A percentile compares a stretch with the other conserved stretches of the same genome.
These are phyloP conservation scores for Xerocomus potaroensis DNA, from an alignment of 768 basidiomycete genomes.

Conservation along the genomic window DNA sequence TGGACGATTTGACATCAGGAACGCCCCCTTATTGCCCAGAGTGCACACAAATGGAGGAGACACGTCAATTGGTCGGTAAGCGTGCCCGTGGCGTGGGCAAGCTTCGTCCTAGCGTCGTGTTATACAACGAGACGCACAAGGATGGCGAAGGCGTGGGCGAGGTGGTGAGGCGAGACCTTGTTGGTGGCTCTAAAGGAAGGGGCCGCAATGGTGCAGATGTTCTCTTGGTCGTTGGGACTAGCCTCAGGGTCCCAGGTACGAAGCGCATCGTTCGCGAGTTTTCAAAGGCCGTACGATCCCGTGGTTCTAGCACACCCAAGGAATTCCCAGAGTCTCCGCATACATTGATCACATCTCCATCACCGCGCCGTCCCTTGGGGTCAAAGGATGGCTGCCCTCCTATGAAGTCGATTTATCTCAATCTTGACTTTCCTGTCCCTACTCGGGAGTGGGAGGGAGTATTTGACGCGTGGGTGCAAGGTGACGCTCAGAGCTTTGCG, in stretches of 20 bases:
- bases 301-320: constrained; percentile 36
- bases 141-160: constrained; percentile 86
- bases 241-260: constrained; percentile 83
- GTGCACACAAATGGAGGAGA: constrained; percentile 64
- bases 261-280: constrained; percentile 90
- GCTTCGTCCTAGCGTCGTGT: constrained; percentile 80
- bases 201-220: constrained; percentile 75
- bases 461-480: constrained; percentile 87
- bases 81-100: constrained; percentile 75
- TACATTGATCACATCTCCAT: constrained; percentile 43
- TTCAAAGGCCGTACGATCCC: constrained; percentile 66
- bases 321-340: constrained; percentile 24
- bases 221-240: constrained; percentile 86
- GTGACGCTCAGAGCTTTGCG: constrained; percentile 82
- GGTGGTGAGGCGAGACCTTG: constrained; percentile 74
- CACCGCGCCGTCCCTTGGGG: constrained; percentile 36
- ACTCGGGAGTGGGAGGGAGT: constrained; percentile 86
- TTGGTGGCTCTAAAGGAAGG: constrained; percentile 64
- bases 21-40: constrained; percentile 73
- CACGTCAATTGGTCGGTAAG: constrained; percentile 71
- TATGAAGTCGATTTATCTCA: constrained; percentile 74
- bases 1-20: constrained; percentile 57
- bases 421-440: constrained; percentile 82
- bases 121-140: constrained; percentile 87
- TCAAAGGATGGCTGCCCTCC: constrained; percentile 47